Evolutionary conservation across 2,329 filamentous ascomycete species (phyloP), one percentile per base, ranked within the genome.

Genomic region (Sclerotinia glacialis): DNA sequence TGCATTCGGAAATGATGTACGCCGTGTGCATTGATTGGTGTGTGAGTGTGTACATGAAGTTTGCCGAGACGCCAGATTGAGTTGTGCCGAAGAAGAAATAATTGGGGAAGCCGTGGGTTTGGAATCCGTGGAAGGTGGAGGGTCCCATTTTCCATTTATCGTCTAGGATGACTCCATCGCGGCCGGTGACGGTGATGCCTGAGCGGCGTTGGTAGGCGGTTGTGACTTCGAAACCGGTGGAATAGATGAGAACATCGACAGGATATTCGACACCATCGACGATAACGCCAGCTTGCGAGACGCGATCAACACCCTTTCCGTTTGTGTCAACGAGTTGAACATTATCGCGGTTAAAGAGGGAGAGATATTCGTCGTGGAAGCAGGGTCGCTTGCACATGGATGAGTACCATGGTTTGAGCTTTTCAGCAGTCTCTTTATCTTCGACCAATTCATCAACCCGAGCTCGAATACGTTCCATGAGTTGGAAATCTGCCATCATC

Each of bases 201-300:
- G 56, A 52, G 47, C 64, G 64, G 9, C 56, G 64, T n/a, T 61
- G 58, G 16, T 66, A 66, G 21, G 64, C 34, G 12, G 64, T 66
- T 9, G 83, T 80, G 0, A 85, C 83, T 31, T 81, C 78, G 77
- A 88, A 88, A 0, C 85, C 85, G 0, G 85, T 88, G 0, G 85
- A 85, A 9, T 83, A 79, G 31, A 88, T 77, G 18, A 88, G 79
- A 23, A 86, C 74, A 71, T 87, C 85, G 71, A 83, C 83, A 26
- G 82, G 79, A 53, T 80, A 74, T n/a, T 78, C 78, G 3, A 72
- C 73, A 3, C 77, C 78, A 0, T 75, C 68, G 23, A 84, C 78
- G 31, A 80, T 76, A 60, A 87, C 80, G 0, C 83, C 82, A 0
- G 74, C 79, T 5, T 76, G 34, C 2, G 56, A 62, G 21, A 53